Evolutionary conservation across 2,329 filamentous ascomycete species (phyloP).

Genomic region (Alternaria longipes): DNA sequence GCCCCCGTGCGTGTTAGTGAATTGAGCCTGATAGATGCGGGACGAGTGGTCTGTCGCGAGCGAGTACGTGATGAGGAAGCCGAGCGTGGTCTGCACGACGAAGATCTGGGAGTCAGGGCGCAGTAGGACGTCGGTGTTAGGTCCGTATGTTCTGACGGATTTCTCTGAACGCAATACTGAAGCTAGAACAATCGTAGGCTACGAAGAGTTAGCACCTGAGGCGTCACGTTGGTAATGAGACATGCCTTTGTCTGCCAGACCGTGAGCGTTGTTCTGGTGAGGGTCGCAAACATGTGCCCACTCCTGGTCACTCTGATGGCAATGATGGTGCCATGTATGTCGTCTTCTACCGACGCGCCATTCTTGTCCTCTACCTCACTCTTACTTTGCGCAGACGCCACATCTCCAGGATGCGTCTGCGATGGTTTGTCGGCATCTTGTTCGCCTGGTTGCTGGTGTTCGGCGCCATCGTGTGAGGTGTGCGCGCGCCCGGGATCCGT

Average conservation of each 20-base stretch:
- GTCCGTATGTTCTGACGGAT: constrained; percentile 84
- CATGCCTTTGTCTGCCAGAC: constrained; percentile 94
- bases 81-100: constrained; percentile 84
- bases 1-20: constrained; percentile 63
- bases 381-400: constrained; percentile 13
- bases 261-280: constrained; percentile 85
- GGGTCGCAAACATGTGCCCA: constrained; percentile 85
- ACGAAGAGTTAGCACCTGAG: constrained; percentile 35
- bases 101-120: constrained; percentile 92
- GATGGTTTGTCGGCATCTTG: constrained; percentile 27
- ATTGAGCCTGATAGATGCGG: constrained; percentile 84
- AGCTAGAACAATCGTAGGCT: constrained; percentile 90
- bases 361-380: constrained; percentile 23
- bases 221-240: constrained; percentile 18
- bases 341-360: constrained; percentile 39
- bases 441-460: constrained; percentile 30
- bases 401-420: constrained; percentile 22
- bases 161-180: constrained; percentile 81
- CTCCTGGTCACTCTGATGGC: constrained; percentile 79
- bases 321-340: constrained; percentile 70
- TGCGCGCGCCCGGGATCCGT: constrained; percentile 63
- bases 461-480: constrained; percentile 68
- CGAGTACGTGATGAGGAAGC: constrained; percentile 94
- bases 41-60: constrained; percentile 84
- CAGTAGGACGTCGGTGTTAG: constrained; percentile 83